A percentile compares a stretch with the other conserved stretches of the same genome.
Conservation (phyloP, 2,329 filamentous ascomycete genomes). For the Aspergillus sp. region DNA sequence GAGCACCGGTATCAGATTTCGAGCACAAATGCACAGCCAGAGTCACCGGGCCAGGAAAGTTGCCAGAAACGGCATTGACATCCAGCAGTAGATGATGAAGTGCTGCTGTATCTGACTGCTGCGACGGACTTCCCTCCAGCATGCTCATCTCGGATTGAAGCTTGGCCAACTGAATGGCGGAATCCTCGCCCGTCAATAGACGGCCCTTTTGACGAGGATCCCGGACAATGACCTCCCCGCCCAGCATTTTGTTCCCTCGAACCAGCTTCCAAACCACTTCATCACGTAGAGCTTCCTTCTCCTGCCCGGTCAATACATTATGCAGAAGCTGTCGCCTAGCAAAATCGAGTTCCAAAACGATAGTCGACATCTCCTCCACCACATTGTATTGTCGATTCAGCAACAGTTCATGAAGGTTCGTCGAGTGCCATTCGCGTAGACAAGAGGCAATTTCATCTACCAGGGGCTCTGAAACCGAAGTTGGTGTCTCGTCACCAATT, state of each 20-base stretch:
- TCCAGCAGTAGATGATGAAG: conserved; percentile 80
- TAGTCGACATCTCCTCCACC: conserved; percentile 72
- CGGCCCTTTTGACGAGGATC: conserved; percentile 79
- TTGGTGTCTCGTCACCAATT: conserved; percentile 93
- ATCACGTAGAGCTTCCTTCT: conserved; percentile 75
- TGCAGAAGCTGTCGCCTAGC: conserved; percentile 86
- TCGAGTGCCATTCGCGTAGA: conserved; percentile 96
- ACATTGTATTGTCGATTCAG: conserved; percentile 75
- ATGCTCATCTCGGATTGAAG: conserved; percentile 96
- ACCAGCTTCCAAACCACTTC: conserved; percentile 95
- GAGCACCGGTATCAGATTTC: conserved; percentile 59
- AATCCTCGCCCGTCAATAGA: conserved; percentile 86
- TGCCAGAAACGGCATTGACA: conserved; percentile 74
- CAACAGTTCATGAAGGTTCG: conserved; percentile 87
- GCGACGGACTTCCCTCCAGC: conserved; percentile 72
- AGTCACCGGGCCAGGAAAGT: conserved; percentile 68
- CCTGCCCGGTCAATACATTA: conserved; percentile 82
- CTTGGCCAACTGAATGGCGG: conserved; percentile 82
- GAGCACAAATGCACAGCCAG: conserved; percentile 74
- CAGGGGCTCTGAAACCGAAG: conserved; percentile 79
- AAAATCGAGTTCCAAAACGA: conserved; percentile 79
- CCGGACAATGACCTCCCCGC: conserved; percentile 89
- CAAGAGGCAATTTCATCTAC: conserved; percentile 98
- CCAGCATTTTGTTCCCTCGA: conserved; percentile 87
- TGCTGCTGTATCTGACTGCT: conserved; percentile 62